Base-by-base conservation (phyloP, 495 filamentous ascomycete species). In the Penicillium coffeae region DNA sequence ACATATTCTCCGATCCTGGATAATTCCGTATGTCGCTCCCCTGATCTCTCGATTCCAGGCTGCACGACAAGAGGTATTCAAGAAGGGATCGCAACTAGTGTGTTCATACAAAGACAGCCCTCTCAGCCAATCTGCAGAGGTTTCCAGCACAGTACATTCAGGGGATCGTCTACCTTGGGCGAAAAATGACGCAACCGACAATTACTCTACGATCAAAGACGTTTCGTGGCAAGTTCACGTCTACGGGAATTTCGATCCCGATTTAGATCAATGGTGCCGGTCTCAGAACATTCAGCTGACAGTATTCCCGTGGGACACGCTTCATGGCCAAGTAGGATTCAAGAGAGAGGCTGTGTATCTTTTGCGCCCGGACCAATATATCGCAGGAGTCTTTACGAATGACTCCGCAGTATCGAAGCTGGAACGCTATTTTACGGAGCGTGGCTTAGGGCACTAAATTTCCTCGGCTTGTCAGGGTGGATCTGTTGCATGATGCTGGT, bases 131-230 rank as follows among this genome's bases (percentile, higher is more conserved):
- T 15, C 52, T 14, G 33, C 30, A 6, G 45, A 48, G 6, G 25
- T 22, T 13, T 50, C 51, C 0, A 61, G 55, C 7, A 20, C 9
- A 5, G 40, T 71, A 1, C 59, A 70, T 8, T 55, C 66, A 1
- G 66, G 68, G 12, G 65, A 70, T 34, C 66, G 68, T 10, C 14
- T 70, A 16, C 68, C 66, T 3, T 71, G 68, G 68, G 64, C 50
- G 1, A 47, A 46, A 13, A 63, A 59, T 1, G 57, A 60, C 3
- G 25, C 49, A 2, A 16, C 45, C 3, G 69, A 72, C 36, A 67
- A 72, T 21, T 69, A 59, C 27, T 61, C 59, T 6, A 61, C 54
- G 3, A 45, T 72, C 1, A 48, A 36, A 8, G 48, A 56, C 3
- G 59, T 70, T 5, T 48, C 51, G 13, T 72, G 66, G 65, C 63